Base-by-base conservation (phyloP, 1,284 basidiomycete species). In the Volvariella surrecta region DNA sequence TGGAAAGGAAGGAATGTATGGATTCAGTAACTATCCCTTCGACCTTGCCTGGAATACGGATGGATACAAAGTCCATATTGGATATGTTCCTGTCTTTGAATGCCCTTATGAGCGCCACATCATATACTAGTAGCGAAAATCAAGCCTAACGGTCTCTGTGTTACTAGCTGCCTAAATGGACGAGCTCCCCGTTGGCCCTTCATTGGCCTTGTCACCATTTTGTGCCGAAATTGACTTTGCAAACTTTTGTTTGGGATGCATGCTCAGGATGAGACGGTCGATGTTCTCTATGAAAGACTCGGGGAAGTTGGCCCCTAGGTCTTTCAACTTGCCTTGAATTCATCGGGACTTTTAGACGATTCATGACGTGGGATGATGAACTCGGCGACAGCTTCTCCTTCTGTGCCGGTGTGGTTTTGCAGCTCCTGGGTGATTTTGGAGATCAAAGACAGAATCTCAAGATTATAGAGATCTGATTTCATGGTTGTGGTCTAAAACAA, bases 301-400 rank as follows among this genome's bases (percentile, higher is more conserved):
- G 1, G 91, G 84, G 58, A 98, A 95, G 50, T 83, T 82, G 28
- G 92, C 89, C 32, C 87, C 92, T 45, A 82, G 74, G 50, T 86
- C 83, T 47, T 76, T 73, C 42, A 99, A 76, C 60, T 89, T 88
- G 39, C 64, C 64, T 92, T 89, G 77, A 99, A 99, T 45, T 81
- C 76, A 10, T 68, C 62, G 37, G 89, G 68, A 48, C 78, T 79
- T 53, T 62, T 76, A 56, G 87, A 86, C 54, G 89, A 68, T 52
- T 90, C 87, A 64, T 99, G 95, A 43, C 98, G 76, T 56, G 79
- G 71, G 51, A 99, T 94, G 50, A 98, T 79, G 66, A 96, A 99
- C 68, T 99, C 94, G 19, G 95, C 92, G 28, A 95, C 73, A 9
- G 86, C 86, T 58, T 93, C 93, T 72, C 97, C 93, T 59, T 85